phyloP scores from a whole-genome alignment of 495 filamentous ascomycete species.

The Aspergillus indologenus region DNA sequence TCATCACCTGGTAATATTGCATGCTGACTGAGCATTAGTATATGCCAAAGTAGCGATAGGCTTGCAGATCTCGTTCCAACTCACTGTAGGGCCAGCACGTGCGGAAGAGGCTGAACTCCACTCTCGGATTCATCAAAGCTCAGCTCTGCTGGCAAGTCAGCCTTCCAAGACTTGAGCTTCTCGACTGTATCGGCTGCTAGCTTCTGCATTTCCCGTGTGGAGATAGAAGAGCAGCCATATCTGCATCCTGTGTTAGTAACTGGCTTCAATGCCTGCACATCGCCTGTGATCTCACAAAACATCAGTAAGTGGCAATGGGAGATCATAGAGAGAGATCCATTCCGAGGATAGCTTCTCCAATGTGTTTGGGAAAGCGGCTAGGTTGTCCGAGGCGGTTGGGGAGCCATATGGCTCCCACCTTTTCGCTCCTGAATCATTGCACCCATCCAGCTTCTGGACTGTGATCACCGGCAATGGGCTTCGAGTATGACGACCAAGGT shows the following conservation, averaged over 20 bases:
- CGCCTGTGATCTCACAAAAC: conserved; percentile 12
- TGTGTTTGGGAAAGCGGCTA: neutral
- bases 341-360: conserved; percentile 18
- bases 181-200: conserved; percentile 20
- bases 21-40: conserved; percentile 16
- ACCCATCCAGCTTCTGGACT: conserved; percentile 11
- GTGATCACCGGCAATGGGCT: conserved; percentile 27
- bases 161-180: conserved; percentile 27
- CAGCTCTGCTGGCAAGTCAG: conserved; percentile 21
- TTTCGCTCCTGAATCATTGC: no score
- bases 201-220: conserved; percentile 15
- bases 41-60: no score
- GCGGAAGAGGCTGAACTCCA: conserved; percentile 23
- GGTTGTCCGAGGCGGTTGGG: no score
- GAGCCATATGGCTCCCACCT: neutral
- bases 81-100: conserved; percentile 34
- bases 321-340: conserved; percentile 28
- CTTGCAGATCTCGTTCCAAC: neutral
- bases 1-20: conserved; percentile 31
- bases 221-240: conserved; percentile 18
- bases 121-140: conserved; percentile 21
- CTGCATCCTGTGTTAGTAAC: neutral
- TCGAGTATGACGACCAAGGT: conserved; percentile 27
- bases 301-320: conserved; percentile 25
- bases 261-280: conserved; percentile 1